A percentile compares a stretch with the other conserved stretches of the same genome.
phyloP scores from a whole-genome alignment of 371 early-diverging fungal species.

The Mortierella sp. region DNA sequence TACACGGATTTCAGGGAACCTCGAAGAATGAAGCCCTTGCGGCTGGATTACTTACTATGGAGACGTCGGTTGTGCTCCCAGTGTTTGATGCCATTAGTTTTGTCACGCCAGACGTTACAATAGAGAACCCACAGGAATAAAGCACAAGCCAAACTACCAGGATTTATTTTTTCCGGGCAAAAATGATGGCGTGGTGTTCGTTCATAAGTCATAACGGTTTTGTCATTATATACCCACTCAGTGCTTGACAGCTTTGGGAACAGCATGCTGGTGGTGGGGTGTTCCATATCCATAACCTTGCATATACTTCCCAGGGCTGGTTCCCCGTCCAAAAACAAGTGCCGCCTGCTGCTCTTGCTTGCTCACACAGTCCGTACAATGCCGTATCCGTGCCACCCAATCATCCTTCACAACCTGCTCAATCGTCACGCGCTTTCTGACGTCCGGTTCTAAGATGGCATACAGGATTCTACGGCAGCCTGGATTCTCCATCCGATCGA shows the following conservation, averaged over 20 bases:
- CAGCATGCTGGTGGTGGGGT: slow-evolving; percentile 29
- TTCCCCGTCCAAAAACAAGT: slow-evolving; percentile 3
- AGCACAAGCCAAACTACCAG: too few relatives aligned
- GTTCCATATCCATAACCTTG: slow-evolving; percentile 1
- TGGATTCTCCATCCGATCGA: slow-evolving; percentile 38
- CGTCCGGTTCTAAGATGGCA: slow-evolving; percentile 64
- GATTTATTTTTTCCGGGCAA: too few relatives aligned
- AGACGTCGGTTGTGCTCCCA: slow-evolving; percentile 9
- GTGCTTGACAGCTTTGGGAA: slow-evolving; percentile 28
- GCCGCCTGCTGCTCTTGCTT: slow-evolving; percentile 30
- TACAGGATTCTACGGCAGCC: slow-evolving; percentile 56
- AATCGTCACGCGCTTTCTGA: slow-evolving; percentile 61
- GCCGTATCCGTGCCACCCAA: slow-evolving; percentile 69
- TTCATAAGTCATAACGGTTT: too few relatives aligned
- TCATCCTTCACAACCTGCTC: slow-evolving; percentile 60
- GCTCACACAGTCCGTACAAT: slow-evolving; percentile 52
- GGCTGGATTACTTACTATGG: slow-evolving; percentile 33
- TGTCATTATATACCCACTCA: too few relatives aligned
- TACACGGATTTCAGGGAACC: slow-evolving; percentile 40
- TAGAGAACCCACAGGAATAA: too few relatives aligned
- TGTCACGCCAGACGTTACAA: too few relatives aligned
- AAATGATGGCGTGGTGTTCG: too few relatives aligned
- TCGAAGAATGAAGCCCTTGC: slow-evolving; percentile 48
- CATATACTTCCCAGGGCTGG: slow-evolving; percentile 12
- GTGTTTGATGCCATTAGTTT: background rate